Evolutionary conservation across 805 yeast species (phyloP), one percentile per base, ranked within the genome.

Genomic region (Yamadazyma insecticola): DNA sequence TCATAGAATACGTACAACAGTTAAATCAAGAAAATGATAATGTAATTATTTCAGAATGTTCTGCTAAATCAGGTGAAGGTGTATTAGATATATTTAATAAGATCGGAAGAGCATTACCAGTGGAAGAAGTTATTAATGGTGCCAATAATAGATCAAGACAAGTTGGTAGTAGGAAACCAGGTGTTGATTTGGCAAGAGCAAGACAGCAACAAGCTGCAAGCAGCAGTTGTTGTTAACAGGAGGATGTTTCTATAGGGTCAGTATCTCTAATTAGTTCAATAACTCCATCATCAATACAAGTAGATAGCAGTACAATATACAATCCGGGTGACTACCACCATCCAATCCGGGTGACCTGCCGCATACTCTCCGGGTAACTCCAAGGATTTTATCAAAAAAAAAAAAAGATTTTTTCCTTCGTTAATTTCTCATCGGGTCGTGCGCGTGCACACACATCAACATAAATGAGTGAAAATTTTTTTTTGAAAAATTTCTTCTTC

Each of bases 1-100:
- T 85, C 0, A 57, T 60, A 43, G 63, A 71, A 20, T 79, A 77
- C 35, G 42, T 63, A 13, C 47, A 40, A 20, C 49, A 44, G 33
- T 44, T 59, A 12, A 45, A 48, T 46, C 77, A 79, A 2, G 60
- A 59, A 31, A 81, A 75, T 35, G 68, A 70, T 34, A 48, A 44
- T 26, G 50, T 64, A 8, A 47, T 65, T 26, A 43, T 45, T 11
- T 39, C 55, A n/a, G 70, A 63, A 44, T 64, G 72, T 41, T 64
- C 70, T 10, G 72, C 72, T 21, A 65, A 65, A 43, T 43, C 57
- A 5, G 70, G 72, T 10, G 67, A 61, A 17, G 70, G 70, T 1
- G 67, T 65, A 2, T 50, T 63, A 48, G 69, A 60, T 13, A 50
- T 64, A 2, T 65, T 65, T 44, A 45, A 57, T 31, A 48, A 51